A percentile compares a stretch with the other conserved stretches of the same genome.
Evolutionary conservation across 345 rosid species (phyloP).

Genomic region (Gossypium ekmanianum): DNA sequence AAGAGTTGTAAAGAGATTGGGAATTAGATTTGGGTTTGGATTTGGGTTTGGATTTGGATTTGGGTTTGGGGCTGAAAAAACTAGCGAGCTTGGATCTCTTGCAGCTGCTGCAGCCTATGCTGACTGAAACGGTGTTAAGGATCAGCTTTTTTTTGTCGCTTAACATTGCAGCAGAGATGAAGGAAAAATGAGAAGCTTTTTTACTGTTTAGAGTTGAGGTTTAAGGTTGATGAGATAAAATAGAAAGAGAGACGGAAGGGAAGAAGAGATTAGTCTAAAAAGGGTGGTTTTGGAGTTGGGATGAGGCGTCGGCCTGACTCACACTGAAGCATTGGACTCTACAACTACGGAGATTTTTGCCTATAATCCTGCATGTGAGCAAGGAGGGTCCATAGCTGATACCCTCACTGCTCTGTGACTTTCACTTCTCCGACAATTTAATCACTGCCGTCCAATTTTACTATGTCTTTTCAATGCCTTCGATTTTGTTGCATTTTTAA

Average conservation of each 20-base stretch:
- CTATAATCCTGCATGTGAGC: conserved; percentile 18
- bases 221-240: neutral
- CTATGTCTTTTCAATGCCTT: neutral
- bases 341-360: neutral
- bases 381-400: neutral
- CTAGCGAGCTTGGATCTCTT: conserved; percentile 46
- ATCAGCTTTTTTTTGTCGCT: conserved; percentile 43
- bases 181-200: neutral
- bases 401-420: neutral
- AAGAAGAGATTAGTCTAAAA: neutral
- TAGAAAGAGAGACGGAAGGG: too few relatives aligned
- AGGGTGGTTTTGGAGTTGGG: neutral
- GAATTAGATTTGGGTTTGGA: conserved; percentile 26
- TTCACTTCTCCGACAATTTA: neutral
- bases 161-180: conserved; percentile 28
- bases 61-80: conserved; percentile 50
- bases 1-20: conserved; percentile 13
- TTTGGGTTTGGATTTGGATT: conserved; percentile 23
- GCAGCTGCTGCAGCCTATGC: conserved; percentile 73
- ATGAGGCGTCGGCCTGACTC: neutral
- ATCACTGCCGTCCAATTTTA: conserved; percentile 2
- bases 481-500: neutral
- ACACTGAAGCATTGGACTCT: neutral
- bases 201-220: neutral
- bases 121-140: conserved; percentile 54